phyloP scores from a whole-genome alignment of 2,329 filamentous ascomycete species.

The Sphaceloma murrayae region DNA sequence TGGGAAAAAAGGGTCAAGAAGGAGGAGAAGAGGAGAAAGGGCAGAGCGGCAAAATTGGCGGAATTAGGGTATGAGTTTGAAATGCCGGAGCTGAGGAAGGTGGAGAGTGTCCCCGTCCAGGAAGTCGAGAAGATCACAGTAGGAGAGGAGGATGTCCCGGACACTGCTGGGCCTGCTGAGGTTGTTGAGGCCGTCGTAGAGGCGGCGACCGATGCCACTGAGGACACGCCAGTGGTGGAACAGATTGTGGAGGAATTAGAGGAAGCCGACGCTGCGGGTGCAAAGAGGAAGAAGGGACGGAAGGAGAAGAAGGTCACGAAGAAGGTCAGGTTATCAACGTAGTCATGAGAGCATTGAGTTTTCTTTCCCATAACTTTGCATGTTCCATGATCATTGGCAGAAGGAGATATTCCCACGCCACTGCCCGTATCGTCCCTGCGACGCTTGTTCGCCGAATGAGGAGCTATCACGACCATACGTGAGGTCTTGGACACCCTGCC shows the following conservation, averaged over 20 bases:
- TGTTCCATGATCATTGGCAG: too few relatives aligned
- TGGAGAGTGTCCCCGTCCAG: constrained; percentile 44
- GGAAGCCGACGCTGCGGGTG: constrained; percentile 27
- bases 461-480: too few relatives aligned
- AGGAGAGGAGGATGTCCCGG: constrained; percentile 28
- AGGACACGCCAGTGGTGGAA: constrained; percentile 24
- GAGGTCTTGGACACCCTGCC: too few relatives aligned
- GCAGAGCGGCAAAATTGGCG: constrained; percentile 66
- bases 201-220: constrained; percentile 23
- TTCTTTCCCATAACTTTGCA: too few relatives aligned
- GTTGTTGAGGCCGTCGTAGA: constrained; percentile 28
- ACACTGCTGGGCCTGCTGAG: constrained; percentile 25
- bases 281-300: constrained; percentile 28
- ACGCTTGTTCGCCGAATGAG: too few relatives aligned
- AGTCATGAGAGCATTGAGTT: too few relatives aligned
- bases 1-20: constrained; percentile 68
- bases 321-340: constrained; percentile 13
- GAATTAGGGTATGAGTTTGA: constrained; percentile 76
- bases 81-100: constrained; percentile 59
- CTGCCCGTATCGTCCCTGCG: too few relatives aligned
- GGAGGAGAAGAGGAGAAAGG: constrained; percentile 60
- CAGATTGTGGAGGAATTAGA: constrained; percentile 28
- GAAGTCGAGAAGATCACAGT: constrained; percentile 29
- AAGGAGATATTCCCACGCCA: too few relatives aligned
- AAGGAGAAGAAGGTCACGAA: constrained; percentile 23